Evolutionary conservation across 75 land plant genomes (phyloP).

Genomic region (Picea sitchensis): DNA sequence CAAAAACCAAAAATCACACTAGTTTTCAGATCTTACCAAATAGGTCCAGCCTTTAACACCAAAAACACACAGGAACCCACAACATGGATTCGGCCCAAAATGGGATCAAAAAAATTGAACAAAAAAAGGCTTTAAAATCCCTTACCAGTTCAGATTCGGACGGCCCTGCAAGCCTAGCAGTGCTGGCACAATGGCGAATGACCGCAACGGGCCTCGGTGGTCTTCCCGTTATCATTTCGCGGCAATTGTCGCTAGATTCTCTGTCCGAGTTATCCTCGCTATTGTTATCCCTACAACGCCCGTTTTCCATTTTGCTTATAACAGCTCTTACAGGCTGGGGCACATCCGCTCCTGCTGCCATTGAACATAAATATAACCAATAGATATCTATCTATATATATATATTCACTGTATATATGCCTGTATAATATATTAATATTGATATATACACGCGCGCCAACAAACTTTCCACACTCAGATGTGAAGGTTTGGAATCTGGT

Average conservation of each 20-base stretch:
- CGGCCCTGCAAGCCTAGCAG: conserved; percentile 7
- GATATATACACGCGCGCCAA: no score
- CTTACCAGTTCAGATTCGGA: conserved; percentile 11
- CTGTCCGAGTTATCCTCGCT: neutral
- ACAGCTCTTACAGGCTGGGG: conserved; percentile 13
- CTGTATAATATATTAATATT: no score
- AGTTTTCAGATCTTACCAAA: neutral
- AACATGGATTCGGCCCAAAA: neutral
- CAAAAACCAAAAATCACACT: neutral
- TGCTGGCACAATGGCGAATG: conserved; percentile 45
- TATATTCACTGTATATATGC: no score
- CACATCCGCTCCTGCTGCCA: conserved; percentile 13
- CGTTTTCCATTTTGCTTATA: conserved; percentile 3
- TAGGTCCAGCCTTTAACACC: neutral
- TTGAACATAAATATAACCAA: conserved; percentile 7
- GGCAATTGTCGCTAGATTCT: neutral
- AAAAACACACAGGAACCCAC: neutral
- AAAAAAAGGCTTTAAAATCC: neutral
- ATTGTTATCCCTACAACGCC: neutral
- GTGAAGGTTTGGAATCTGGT: no score
- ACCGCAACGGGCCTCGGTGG: conserved; percentile 34
- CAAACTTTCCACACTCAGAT: no score
- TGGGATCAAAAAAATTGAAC: neutral
- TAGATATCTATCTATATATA: no score
- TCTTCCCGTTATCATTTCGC: conserved; percentile 14